A percentile compares a stretch with the other conserved stretches of the same genome.
These are phyloP conservation scores for Pichia sp. DNA, from an alignment of 1,139 yeast species.

Conservation along the genomic window DNA sequence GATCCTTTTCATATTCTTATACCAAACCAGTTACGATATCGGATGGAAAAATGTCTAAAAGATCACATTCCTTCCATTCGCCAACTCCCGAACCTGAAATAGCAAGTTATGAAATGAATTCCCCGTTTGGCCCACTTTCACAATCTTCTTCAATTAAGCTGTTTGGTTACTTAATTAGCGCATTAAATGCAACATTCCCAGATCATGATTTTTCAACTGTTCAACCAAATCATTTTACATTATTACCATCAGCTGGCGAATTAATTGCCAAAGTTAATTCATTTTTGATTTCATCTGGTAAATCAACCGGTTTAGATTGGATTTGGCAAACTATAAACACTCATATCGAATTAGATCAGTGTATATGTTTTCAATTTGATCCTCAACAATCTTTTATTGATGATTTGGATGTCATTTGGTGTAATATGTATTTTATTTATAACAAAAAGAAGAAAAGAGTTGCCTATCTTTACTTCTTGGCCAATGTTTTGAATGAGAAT, in stretches of 20 bases:
- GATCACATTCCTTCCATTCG: slow-evolving; percentile 23
- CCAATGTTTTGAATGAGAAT: slow-evolving; percentile 21
- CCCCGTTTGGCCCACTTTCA: slow-evolving; percentile 93
- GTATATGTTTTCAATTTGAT: slow-evolving; percentile 69
- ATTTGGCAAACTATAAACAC: slow-evolving; percentile 86
- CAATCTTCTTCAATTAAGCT: slow-evolving; percentile 78
- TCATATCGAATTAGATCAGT: slow-evolving; percentile 75
- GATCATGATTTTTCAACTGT: slow-evolving; percentile 89
- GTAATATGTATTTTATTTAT: slow-evolving; percentile 85
- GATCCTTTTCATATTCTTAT: slow-evolving; percentile 28
- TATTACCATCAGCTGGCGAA: slow-evolving; percentile 42
- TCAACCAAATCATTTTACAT: slow-evolving; percentile 78
- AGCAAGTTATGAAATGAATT: slow-evolving; percentile 27
- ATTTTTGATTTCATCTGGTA: slow-evolving; percentile 73
- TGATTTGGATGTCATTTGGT: slow-evolving; percentile 79
- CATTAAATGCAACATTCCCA: slow-evolving; percentile 86
- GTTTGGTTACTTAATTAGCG: slow-evolving; percentile 85
- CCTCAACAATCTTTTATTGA: slow-evolving; percentile 77
- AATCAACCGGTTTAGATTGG: slow-evolving; percentile 48
- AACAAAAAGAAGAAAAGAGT: slow-evolving; percentile 89
- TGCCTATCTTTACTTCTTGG: slow-evolving; percentile 63
- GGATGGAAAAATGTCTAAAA: slow-evolving; percentile 9
- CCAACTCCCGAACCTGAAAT: slow-evolving; percentile 23
- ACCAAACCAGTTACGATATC: slow-evolving; percentile 17
- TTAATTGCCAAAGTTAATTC: slow-evolving; percentile 74